Evolutionary conservation across 176 grass and related monocot species (phyloP).

Genomic region (Rhynchospora breviuscula): DNA sequence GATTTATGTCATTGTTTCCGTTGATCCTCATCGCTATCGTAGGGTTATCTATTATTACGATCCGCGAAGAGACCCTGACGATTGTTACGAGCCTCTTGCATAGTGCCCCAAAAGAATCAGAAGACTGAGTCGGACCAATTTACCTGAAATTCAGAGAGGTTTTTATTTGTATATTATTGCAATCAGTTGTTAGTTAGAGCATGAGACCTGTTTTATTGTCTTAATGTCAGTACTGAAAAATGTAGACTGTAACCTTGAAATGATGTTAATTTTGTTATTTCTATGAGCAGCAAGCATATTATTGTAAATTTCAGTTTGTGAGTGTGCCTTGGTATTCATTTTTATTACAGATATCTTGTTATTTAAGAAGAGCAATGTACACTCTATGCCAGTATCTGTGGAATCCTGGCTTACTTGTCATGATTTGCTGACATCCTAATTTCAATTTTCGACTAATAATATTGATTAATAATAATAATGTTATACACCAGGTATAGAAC

Average conservation of each 20-base stretch:
- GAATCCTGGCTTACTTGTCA: no score
- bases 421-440: no score
- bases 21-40: neutral
- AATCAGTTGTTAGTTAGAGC: neutral
- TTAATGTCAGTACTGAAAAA: no score
- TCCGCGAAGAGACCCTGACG: neutral
- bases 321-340: neutral
- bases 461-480: no score
- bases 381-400: no score
- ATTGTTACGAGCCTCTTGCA: slow-evolving; percentile 17
- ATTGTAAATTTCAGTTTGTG: neutral
- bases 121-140: neutral
- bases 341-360: neutral
- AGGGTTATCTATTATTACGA: neutral
- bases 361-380: neutral
- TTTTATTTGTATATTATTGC: neutral
- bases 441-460: no score
- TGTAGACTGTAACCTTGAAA: no score
- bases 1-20: slow-evolving; percentile 8
- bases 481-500: no score
- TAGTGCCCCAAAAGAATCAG: neutral
- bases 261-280: neutral
- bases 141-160: neutral
- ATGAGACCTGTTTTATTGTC: neutral
- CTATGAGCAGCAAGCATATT: neutral